Evolutionary conservation across 1,284 basidiomycete species (phyloP), one percentile per base, ranked within the genome.

Genomic region (Microbotryomycetes sp.): DNA sequence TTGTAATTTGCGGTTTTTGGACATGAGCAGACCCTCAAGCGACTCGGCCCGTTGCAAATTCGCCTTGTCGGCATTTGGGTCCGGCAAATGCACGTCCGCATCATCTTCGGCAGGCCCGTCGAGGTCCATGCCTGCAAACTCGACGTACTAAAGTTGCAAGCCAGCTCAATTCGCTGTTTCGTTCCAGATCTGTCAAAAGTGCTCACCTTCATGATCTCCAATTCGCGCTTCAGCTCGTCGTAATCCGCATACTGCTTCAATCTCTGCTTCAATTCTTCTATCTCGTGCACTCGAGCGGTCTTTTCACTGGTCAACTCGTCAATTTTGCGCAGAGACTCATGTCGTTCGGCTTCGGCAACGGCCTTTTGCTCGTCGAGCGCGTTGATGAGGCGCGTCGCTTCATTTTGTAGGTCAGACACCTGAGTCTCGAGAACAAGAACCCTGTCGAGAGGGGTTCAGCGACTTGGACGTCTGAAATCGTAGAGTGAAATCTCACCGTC

Each of bases 161-260:
- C n/a, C 6, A 51, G 50, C 16, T 21, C 45, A 54, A 59, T 26
- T 52, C 54, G 52, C 41, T 28, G 46, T 24, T 47, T 26, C 21
- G 6, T 2, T 9, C 53, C n/a, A 54, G 45, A 6, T 2, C 9
- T 7, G 46, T 5, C 4, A 18, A 7, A 15, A 23, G 6, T 2
- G 69, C 79, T 26, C 56, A 89, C 91, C 84, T 97, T 96, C 89
- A 97, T 89, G 69, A 96, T 94, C 72, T 92, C 91, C 24, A 96
- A 81, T 74, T 96, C 93, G 47, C 92, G 85, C 78, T 96, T 96
- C 73, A 96, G 85, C 77, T 96, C 92, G 71, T 97, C 92, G 71
- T 96, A 97, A 74, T 96, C 90, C 4, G 76, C 76, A 69, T 86
- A 89, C 68, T 84, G 83, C 72, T 83, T 84, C 47, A 94, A 77